Evolutionary conservation across 768 basidiomycete species (phyloP), one percentile per base, ranked within the genome.

Genomic region (Dendrothele bispora): DNA sequence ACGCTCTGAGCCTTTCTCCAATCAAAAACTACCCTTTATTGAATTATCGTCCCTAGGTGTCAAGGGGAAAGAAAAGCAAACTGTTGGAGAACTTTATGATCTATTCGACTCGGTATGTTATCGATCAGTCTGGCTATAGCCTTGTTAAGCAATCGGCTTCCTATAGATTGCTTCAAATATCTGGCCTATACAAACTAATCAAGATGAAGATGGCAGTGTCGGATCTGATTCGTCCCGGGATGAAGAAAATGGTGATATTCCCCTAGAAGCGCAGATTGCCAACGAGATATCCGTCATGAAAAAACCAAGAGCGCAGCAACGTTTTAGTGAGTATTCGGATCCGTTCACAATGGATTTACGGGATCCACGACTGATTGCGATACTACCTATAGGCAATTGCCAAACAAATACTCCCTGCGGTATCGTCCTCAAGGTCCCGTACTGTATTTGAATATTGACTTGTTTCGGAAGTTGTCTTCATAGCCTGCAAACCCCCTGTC

Each of bases 351-450:
- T 15, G 8, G 20, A 12, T 29, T 22, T 12, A 32, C n/a, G 27
- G 5, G 8, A 34, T 34, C 35, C 14, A 18, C 12, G 20, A 24
- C 29, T 46, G 4, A 46, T 15, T 22, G 8, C 46, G 24, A 54
- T n/a, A 49, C 17, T n/a, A 24, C 36, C 28, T 37, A 11, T 51
- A 93, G 90, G 67, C 5, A 92, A 83, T 58, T 89, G 85, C 53
- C 80, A 82, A 57, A 91, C 88, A 3, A 84, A 88, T 58, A 91
- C 89, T 1, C 78, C 82, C 35, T 93, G 90, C 48, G 82, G 90
- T 91, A 61, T 22, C 22, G 3, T 14, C 15, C 12, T 7, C 20
- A 26, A n/a, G n/a, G 24, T 38, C 14, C 45, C 37, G 18, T 22
- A 20, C 24, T 39, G 37, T 36, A 5, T 27, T 25, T n/a, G 18